Percentiles rank a stretch among this genome's conserved stretches.
phyloP scores from a whole-genome alignment of 768 basidiomycete genomes.

The Kondoa malvinella region DNA sequence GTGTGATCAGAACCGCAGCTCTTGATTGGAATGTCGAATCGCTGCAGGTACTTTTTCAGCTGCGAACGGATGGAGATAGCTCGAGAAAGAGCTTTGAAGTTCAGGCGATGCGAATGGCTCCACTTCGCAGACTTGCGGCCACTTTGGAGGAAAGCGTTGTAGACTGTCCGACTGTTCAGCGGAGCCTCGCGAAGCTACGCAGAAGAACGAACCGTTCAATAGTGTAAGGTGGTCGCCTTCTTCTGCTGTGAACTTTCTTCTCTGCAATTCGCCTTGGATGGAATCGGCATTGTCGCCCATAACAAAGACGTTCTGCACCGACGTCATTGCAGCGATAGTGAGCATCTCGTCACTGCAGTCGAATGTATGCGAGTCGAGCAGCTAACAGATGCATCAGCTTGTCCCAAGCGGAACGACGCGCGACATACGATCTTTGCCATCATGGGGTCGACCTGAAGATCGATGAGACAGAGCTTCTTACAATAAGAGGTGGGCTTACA shows the following conservation, averaged over 20 bases:
- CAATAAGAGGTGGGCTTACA: not conserved
- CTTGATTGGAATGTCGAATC: constrained; percentile 62
- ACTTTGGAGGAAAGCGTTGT: constrained; percentile 76
- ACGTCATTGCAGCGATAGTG: constrained; percentile 88
- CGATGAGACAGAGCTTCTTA: not conserved
- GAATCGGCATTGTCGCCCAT: constrained; percentile 71
- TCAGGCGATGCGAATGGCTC: constrained; percentile 83
- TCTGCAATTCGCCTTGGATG: constrained; percentile 74
- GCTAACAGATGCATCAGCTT: constrained; percentile 35
- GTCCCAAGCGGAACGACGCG: not conserved
- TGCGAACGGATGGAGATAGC: constrained; percentile 90
- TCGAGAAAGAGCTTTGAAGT: constrained; percentile 82
- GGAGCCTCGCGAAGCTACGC: not conserved
- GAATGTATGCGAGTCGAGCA: constrained; percentile 69
- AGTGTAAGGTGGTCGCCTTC: constrained; percentile 96
- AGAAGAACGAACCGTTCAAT: constrained; percentile 51
- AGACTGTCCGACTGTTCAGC: constrained; percentile 41
- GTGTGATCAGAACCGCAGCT: constrained; percentile 63
- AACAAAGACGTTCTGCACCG: constrained; percentile 78
- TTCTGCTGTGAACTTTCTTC: constrained; percentile 91
- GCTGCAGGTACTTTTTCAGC: constrained; percentile 80
- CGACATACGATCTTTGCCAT: constrained; percentile 79
- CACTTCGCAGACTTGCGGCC: constrained; percentile 61
- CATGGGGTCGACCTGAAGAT: constrained; percentile 62
- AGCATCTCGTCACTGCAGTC: constrained; percentile 88